Evolutionary conservation across 352 stramenopile genomes (phyloP).

Genomic region (Phytopythium vexans): DNA sequence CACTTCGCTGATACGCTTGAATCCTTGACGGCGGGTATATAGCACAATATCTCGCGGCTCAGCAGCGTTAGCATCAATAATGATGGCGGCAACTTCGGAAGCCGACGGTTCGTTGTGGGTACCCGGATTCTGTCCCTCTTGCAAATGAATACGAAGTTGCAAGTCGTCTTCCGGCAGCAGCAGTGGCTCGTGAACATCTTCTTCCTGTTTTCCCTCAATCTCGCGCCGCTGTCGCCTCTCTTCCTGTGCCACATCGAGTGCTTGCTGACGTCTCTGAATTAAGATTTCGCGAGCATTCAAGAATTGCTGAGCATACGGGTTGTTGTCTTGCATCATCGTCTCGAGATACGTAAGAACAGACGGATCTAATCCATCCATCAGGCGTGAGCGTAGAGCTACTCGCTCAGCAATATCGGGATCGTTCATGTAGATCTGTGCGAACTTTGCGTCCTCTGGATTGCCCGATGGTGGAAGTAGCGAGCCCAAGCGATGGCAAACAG

Average conservation of each 20-base stretch:
- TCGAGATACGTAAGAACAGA: neutral
- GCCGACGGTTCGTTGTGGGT: conserved; percentile 2
- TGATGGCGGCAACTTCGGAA: conserved; percentile 1
- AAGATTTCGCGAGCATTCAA: conserved; percentile 1
- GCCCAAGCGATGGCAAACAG: conserved; percentile 1
- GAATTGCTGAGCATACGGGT: conserved; percentile 5
- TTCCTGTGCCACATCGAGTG: no score
- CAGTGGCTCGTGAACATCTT: no score
- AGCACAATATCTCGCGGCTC: neutral
- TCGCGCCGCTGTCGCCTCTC: no score
- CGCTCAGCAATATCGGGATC: conserved; percentile 1
- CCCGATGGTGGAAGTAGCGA: neutral
- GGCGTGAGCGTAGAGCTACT: neutral
- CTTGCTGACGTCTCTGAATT: no score
- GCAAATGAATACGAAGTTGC: no score
- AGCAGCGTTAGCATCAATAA: conserved; percentile 1
- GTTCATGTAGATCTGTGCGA: conserved; percentile 12
- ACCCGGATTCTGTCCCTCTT: neutral
- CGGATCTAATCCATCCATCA: neutral
- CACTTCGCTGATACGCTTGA: conserved; percentile 4
- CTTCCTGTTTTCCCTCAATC: no score
- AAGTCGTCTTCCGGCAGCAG: no score
- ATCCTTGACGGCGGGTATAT: neutral
- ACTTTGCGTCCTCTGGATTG: neutral
- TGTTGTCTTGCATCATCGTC: conserved; percentile 3